phyloP scores from a whole-genome alignment of 75 land plant genomes.

The Sequoiadendron giganteum region DNA sequence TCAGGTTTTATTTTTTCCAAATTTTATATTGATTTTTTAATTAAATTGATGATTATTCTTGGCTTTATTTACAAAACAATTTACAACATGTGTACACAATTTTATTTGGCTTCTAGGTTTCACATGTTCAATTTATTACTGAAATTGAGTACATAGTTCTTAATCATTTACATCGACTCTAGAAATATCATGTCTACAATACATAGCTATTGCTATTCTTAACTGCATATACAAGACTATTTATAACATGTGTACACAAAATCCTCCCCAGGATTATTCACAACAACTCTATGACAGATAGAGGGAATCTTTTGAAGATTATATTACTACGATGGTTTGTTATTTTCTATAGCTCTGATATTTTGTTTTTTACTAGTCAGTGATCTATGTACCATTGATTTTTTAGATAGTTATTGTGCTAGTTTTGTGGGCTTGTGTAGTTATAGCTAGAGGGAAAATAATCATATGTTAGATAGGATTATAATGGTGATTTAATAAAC shows the following conservation, averaged over 20 bases:
- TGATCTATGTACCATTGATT: not conserved
- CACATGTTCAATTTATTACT: too few relatives aligned
- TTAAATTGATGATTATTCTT: not conserved
- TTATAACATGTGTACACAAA: constrained; percentile 92
- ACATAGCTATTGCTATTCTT: constrained; percentile 2
- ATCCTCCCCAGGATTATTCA: constrained; percentile 91
- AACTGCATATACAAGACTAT: constrained; percentile 46
- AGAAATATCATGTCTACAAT: not conserved
- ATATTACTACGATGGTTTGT: constrained; percentile 60
- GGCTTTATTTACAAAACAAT: constrained; percentile 45
- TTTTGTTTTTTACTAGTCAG: not conserved
- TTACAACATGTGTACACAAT: constrained; percentile 37
- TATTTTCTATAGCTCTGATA: not conserved
- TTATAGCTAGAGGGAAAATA: not conserved
- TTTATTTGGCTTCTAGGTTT: too few relatives aligned
- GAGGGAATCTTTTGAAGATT: constrained; percentile 74
- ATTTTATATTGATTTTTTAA: not conserved
- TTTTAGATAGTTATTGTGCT: not conserved
- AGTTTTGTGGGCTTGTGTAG: not conserved
- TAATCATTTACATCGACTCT: too few relatives aligned
- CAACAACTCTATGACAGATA: constrained; percentile 90
- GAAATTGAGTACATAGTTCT: too few relatives aligned
- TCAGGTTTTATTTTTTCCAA: not conserved
- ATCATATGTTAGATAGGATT: too few relatives aligned
- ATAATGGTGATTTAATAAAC: too few relatives aligned